Percentiles rank a stretch among this genome's conserved stretches.
phyloP scores from a whole-genome alignment of 2,329 filamentous ascomycete species.

The Phyllosticta citribraziliensis region DNA sequence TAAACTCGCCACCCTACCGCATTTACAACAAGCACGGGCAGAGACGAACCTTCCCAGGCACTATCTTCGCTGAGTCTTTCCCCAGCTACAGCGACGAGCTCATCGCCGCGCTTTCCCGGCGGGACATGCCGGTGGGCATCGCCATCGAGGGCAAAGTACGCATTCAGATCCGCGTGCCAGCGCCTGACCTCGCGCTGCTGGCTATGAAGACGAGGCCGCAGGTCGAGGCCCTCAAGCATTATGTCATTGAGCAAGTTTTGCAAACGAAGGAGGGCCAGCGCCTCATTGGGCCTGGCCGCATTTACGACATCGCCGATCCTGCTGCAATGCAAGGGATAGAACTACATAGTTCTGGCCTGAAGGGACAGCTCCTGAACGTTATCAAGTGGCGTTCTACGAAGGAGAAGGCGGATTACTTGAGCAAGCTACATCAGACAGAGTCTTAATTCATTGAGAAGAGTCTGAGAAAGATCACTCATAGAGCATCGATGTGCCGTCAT shows the following conservation, averaged over 20 bases:
- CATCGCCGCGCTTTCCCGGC: conserved; percentile 41
- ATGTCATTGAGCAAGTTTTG: neutral
- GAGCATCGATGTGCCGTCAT: too few relatives aligned
- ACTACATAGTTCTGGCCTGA: too few relatives aligned
- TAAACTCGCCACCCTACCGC: conserved; percentile 16
- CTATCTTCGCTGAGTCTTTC: conserved; percentile 45
- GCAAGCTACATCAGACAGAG: too few relatives aligned
- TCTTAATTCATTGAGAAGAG: too few relatives aligned
- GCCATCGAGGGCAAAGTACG: conserved; percentile 73
- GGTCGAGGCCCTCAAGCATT: neutral
- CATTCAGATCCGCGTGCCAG: conserved; percentile 28
- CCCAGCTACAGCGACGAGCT: conserved; percentile 43
- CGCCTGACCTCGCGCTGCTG: neutral
- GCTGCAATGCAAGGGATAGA: too few relatives aligned
- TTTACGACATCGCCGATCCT: neutral
- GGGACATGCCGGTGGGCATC: conserved; percentile 52
- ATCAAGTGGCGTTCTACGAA: too few relatives aligned
- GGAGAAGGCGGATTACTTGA: too few relatives aligned
- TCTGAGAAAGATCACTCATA: too few relatives aligned
- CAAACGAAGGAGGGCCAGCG: neutral
- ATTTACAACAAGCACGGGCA: conserved; percentile 13
- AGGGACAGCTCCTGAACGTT: too few relatives aligned
- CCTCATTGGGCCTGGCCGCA: neutral
- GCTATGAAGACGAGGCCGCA: neutral
- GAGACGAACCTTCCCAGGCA: conserved; percentile 7